Evolutionary conservation across 352 stramenopile species (phyloP), one percentile per base, ranked within the genome.

Genomic region (Pythium grandisporangium): DNA sequence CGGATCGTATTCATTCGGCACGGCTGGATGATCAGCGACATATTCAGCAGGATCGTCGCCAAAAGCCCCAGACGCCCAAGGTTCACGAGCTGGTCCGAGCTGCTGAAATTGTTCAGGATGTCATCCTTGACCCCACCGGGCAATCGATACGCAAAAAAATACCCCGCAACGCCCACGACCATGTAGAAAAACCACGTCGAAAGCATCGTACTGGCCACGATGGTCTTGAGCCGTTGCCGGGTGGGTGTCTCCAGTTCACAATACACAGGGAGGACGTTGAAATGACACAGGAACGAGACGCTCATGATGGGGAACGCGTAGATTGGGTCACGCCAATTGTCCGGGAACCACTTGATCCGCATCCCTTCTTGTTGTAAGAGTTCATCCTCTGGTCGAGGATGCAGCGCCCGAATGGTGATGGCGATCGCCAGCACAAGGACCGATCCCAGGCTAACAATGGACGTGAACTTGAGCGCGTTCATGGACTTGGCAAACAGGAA

Each of bases 221-320:
- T 93, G 49, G 80, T 88, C 48, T 83, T 94, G 11, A 98, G 69
- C 13, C 93, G 77, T 30, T 79, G 70, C n/a, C 86, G 81, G 21
- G 92, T 98, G 16, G 95, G 95, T 52, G 93, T 94, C 48, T 87
- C 74, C 33, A 99, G 74, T 65, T 98, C 94, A 51, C 93, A 89
- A 71, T 98, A 96, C 20, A 99, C 94, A 6, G 94, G 90, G n/a
- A 97, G 59, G 34, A 98, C 94, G 48, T 98, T 98, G 48, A 98
- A 98, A 60, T 99, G 95, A 58, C 95, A 98, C 16, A 98, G 70
- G 56, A 97, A 99, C 16, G 90, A 95, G 27, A 95, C 96, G 37
- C 96, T 95, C 58, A 97, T 97, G 53, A 99, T 96, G 41, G 95
- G 95, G 32, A 98, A 85, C 16, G 80, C 75, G 43, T 87, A 93